Base-by-base conservation (phyloP, 148 eudicot genomes). In the Cornus florida region DNA sequence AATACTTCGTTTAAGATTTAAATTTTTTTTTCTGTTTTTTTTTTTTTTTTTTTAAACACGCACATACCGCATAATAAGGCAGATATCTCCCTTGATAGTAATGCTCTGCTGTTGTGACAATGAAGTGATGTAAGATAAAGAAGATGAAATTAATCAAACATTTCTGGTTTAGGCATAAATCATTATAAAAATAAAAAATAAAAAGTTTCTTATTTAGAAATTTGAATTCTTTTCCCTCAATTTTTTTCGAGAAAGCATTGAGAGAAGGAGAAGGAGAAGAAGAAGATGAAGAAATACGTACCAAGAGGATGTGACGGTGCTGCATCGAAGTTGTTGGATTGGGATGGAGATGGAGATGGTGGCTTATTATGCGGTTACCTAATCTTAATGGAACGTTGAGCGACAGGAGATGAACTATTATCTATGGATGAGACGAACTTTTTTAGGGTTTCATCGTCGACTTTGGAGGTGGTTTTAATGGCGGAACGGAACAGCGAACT, bases 21-120 rank as follows among this genome's bases (percentile, higher is more conserved):
- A 35, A 35, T 2, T 35, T 35, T 35, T 0, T 0, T 2, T 35
- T 35, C 38, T 4, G 38, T 35, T 35, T 35, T 35, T 35, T 1
- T 4, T 35, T 28, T 28, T 28, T 28, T 1, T 28, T 28, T 28
- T 28, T 28, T 28, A 0, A 28, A 28, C 59, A 53, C 0, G 12
- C 3, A 80, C 87, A 56, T 88, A 92, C 94, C 97, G 74, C 73
- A 72, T 71, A 89, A 68, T 79, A 88, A 67, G 38, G 86, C 60
- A 28, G 87, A 82, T 70, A 90, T 85, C 70, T 85, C 85, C 28
- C 35, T 67, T 12, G 85, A 31, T 32, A 78, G 70, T 65, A 69
- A 80, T 80, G 82, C 70, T 79, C 89, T 89, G 86, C 84, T 72
- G n/a, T 7, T 43, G 79, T 24, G 75, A 70, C 38, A 53, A 16